These are phyloP conservation scores for Calocybe gambosa DNA, from an alignment of 1,284 basidiomycete genomes.

Conservation along the genomic window DNA sequence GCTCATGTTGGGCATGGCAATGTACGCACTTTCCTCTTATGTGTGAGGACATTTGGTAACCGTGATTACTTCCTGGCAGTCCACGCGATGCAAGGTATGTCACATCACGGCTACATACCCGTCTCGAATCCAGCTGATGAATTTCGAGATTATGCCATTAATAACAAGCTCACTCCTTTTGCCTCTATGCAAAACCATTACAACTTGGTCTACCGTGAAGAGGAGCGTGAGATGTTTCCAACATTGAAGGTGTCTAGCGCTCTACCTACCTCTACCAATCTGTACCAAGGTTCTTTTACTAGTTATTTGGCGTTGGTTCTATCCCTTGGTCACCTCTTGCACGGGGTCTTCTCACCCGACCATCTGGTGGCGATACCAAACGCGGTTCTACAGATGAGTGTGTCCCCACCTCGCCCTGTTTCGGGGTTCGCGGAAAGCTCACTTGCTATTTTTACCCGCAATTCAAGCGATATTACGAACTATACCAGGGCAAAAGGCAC, in stretches of 20 bases:
- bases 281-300: not conserved
- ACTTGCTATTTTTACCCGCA: not conserved
- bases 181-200: slow-evolving; percentile 71
- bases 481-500: slow-evolving; percentile 10
- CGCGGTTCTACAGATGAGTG: slow-evolving; percentile 30
- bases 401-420: slow-evolving; percentile 1
- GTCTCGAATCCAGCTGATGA: not conserved
- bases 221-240: slow-evolving; percentile 66
- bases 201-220: slow-evolving; percentile 54
- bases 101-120: not conserved
- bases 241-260: slow-evolving; percentile 35
- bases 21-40: slow-evolving; percentile 27
- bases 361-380: slow-evolving; percentile 25
- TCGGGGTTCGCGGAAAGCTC: not conserved
- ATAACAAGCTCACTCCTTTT: slow-evolving; percentile 56
- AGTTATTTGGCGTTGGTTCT: slow-evolving; percentile 35
- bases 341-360: slow-evolving; percentile 41
- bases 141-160: slow-evolving; percentile 36
- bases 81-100: slow-evolving; percentile 43
- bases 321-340: slow-evolving; percentile 51
- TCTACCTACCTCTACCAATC: not conserved
- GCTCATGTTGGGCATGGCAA: slow-evolving; percentile 41
- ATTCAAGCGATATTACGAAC: slow-evolving; percentile 4
- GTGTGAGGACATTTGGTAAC: not conserved
- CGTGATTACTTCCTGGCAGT: slow-evolving; percentile 25